These are phyloP conservation scores for Phytopythium mirpurense DNA, from an alignment of 352 stramenopile genomes.

Conservation along the genomic window DNA sequence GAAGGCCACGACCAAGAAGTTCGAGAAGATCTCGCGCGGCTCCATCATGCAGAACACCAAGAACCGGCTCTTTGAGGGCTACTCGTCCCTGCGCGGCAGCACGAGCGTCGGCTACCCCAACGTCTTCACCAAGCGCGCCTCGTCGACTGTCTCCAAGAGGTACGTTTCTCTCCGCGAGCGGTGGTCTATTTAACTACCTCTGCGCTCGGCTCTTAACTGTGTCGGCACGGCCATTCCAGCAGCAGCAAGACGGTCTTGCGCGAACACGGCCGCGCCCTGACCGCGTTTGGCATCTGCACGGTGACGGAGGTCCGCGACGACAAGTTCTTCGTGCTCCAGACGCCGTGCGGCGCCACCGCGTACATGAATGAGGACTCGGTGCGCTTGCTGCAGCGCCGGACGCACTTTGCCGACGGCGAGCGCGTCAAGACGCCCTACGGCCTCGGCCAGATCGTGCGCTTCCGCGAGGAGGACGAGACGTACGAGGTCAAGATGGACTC, in stretches of 20 bases:
- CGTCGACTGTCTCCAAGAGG: conserved; percentile 26
- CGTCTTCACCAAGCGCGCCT: conserved; percentile 62
- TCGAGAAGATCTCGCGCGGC: conserved; percentile 68
- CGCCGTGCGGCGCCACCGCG: conserved; percentile 29
- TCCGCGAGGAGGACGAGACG: conserved; percentile 47
- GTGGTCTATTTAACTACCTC: no score
- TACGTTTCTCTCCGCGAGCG: no score
- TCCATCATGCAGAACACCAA: conserved; percentile 80
- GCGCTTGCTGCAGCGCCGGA: conserved; percentile 40
- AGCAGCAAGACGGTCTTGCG: conserved; percentile 16
- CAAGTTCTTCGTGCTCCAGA: conserved; percentile 59
- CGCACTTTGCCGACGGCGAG: conserved; percentile 42
- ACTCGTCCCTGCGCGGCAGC: conserved; percentile 66
- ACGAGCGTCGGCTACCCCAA: conserved; percentile 34
- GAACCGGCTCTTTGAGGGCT: conserved; percentile 72
- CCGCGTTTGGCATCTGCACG: conserved; percentile 41
- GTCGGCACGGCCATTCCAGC: no score
- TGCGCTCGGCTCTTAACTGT: conserved; percentile 8
- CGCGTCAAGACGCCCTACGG: conserved; percentile 52
- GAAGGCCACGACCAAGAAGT: conserved; percentile 89
- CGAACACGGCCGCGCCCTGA: conserved; percentile 35
- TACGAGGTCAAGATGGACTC: conserved; percentile 53
- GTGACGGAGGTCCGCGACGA: conserved; percentile 42
- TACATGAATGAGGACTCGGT: conserved; percentile 50
- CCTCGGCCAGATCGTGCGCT: conserved; percentile 35